Evolutionary conservation across 208 protist species (phyloP).

Genomic region (Leptomonas pyrrhocoris): DNA sequence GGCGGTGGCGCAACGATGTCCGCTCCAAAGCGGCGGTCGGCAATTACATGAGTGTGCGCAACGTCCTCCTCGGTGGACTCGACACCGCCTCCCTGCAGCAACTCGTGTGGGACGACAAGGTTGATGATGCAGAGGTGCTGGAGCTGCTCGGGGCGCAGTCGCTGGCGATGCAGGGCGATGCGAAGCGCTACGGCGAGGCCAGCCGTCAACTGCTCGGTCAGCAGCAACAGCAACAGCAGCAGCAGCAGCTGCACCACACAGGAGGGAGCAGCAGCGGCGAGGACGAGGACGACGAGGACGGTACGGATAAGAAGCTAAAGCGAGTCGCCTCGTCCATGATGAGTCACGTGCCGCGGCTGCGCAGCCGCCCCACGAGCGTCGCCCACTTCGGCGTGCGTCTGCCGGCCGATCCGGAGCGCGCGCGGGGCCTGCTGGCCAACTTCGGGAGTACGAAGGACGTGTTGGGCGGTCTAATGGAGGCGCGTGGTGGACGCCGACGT

Average conservation of each 20-base stretch:
- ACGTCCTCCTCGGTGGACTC: constrained; percentile 56
- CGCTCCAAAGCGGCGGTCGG: constrained; percentile 72
- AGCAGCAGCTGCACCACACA: constrained; percentile 15
- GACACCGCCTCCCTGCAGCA: constrained; percentile 48
- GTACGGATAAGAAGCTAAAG: background rate
- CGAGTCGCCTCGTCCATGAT: constrained; percentile 14
- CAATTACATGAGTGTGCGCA: constrained; percentile 79
- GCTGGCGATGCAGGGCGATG: constrained; percentile 36
- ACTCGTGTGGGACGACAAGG: constrained; percentile 49
- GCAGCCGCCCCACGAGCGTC: constrained; percentile 24
- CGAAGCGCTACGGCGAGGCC: constrained; percentile 37
- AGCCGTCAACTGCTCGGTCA: constrained; percentile 24
- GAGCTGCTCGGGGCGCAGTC: constrained; percentile 46
- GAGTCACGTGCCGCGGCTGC: constrained; percentile 29
- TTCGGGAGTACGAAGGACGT: constrained; percentile 42
- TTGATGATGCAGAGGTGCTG: constrained; percentile 58
- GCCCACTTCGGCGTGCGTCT: constrained; percentile 35
- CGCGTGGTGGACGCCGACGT: background rate
- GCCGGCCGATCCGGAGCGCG: constrained; percentile 4
- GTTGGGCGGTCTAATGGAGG: constrained; percentile 41
- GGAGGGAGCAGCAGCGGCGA: background rate
- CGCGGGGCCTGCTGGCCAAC: constrained; percentile 26
- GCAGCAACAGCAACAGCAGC: constrained; percentile 26
- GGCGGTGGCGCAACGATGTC: constrained; percentile 78
- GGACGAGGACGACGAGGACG: background rate